phyloP scores from a whole-genome alignment of 176 grass and related monocot genomes.

The Bonia amplexicaulis region DNA sequence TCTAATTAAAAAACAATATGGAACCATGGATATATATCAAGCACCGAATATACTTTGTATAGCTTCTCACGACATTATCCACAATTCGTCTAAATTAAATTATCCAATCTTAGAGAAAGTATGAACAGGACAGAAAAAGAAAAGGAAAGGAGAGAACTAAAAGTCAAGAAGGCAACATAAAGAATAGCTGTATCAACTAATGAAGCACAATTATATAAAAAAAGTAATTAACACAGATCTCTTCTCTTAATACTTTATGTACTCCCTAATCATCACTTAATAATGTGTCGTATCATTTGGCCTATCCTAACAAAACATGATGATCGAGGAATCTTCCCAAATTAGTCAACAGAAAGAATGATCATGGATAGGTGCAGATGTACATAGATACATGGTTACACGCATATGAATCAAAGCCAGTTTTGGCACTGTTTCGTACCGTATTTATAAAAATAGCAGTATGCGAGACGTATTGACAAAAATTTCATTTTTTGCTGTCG shows the following conservation, averaged over 20 bases:
- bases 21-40: background rate
- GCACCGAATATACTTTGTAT: slow-evolving; percentile 24
- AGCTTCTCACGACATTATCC: slow-evolving; percentile 16
- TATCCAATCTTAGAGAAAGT: slow-evolving; percentile 12
- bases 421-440: too few relatives aligned
- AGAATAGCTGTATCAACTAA: slow-evolving; percentile 25
- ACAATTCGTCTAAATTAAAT: background rate
- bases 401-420: too few relatives aligned
- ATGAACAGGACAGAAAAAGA: background rate
- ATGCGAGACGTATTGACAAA: too few relatives aligned
- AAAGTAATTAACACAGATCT: slow-evolving; percentile 49
- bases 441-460: too few relatives aligned
- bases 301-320: slow-evolving; percentile 21
- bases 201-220: slow-evolving; percentile 27
- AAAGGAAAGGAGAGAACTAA: background rate
- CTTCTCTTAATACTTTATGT: slow-evolving; percentile 14
- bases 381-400: background rate
- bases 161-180: slow-evolving; percentile 33
- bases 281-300: slow-evolving; percentile 31
- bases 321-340: slow-evolving; percentile 37
- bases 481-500: too few relatives aligned
- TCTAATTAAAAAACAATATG: background rate
- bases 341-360: slow-evolving; percentile 37
- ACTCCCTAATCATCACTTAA: slow-evolving; percentile 52
- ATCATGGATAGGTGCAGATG: background rate